phyloP scores from a whole-genome alignment of 306 rosid species.

The Cyclanthera cordifolia region DNA sequence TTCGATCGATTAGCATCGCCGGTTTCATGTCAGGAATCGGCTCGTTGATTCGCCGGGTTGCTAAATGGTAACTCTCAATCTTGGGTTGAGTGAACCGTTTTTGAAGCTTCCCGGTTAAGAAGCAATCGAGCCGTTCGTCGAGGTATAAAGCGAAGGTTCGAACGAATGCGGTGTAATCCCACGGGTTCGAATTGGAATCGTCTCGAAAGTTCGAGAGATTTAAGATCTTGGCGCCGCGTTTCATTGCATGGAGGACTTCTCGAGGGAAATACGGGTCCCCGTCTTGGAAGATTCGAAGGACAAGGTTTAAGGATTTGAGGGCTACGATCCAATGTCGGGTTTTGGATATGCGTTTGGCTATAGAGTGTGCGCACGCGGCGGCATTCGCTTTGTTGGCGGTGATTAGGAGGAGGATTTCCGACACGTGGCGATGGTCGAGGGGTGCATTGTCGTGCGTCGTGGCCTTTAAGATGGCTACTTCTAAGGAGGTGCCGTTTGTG shows the following conservation, averaged over 20 bases:
- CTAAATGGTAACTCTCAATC: background rate
- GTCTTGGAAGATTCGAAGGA: conserved; percentile 63
- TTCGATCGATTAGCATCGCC: conserved; percentile 38
- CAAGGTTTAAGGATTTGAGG: conserved; percentile 59
- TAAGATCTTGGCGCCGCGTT: conserved; percentile 56
- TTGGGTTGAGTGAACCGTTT: conserved; percentile 24
- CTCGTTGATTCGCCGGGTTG: conserved; percentile 10
- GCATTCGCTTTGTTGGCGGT: conserved; percentile 45
- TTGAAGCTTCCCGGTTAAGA: conserved; percentile 72
- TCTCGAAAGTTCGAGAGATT: conserved; percentile 64
- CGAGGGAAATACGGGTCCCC: conserved; percentile 74
- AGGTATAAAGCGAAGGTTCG: conserved; percentile 60
- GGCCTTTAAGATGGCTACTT: conserved; percentile 53
- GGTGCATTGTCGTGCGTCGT: conserved; percentile 66
- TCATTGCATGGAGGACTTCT: conserved; percentile 64
- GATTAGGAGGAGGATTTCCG: conserved; percentile 41
- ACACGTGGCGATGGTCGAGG: conserved; percentile 49
- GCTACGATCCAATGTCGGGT: conserved; percentile 72
- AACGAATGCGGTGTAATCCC: conserved; percentile 69
- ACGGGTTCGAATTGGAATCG: conserved; percentile 60
- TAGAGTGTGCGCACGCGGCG: conserved; percentile 49
- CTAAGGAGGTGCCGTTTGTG: conserved; percentile 40
- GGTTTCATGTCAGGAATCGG: conserved; percentile 61
- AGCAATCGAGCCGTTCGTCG: conserved; percentile 68
- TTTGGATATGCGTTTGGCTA: conserved; percentile 46